A percentile compares a stretch with the other conserved stretches of the same genome.
Conservation (phyloP, 805 yeast species). For the Nakazawaea pomicola region DNA sequence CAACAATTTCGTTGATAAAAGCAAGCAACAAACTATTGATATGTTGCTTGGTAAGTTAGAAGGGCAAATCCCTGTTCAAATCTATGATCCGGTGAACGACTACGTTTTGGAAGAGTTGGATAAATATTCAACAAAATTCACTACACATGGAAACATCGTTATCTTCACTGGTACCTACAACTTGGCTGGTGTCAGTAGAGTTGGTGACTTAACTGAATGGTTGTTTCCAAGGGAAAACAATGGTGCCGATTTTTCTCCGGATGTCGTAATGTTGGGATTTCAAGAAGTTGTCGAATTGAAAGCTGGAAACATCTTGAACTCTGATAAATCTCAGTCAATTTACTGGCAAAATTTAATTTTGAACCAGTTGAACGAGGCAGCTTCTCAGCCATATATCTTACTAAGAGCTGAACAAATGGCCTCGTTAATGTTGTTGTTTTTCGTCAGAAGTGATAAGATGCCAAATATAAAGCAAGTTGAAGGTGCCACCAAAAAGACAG, state of each 20-base stretch:
- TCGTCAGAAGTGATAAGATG: constrained; percentile 47
- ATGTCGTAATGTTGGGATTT: constrained; percentile 81
- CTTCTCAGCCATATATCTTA: constrained; percentile 44
- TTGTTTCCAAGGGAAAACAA: constrained; percentile 66
- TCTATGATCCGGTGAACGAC: constrained; percentile 87
- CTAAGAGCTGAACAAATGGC: constrained; percentile 74
- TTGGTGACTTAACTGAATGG: constrained; percentile 69
- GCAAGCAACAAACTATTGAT: constrained; percentile 87
- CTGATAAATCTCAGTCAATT: constrained; percentile 71
- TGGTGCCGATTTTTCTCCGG: constrained; percentile 50
- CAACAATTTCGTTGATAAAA: constrained; percentile 90
- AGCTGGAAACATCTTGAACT: constrained; percentile 84
- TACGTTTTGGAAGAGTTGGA: constrained; percentile 65
- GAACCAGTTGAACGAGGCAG: constrained; percentile 47
- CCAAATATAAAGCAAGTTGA: constrained; percentile 68
- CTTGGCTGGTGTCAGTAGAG: constrained; percentile 65
- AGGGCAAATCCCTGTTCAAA: constrained; percentile 61
- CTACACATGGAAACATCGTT: constrained; percentile 53
- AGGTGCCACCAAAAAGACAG: constrained; percentile 81
- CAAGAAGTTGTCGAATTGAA: constrained; percentile 93
- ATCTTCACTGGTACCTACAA: constrained; percentile 85
- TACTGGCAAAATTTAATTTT: constrained; percentile 75
- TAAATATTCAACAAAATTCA: constrained; percentile 45
- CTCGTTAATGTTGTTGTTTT: constrained; percentile 59
- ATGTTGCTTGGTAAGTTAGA: constrained; percentile 76